A percentile compares a stretch with the other conserved stretches of the same genome.
These are phyloP conservation scores for Rhodotorula glutinis DNA, from an alignment of 1,284 basidiomycete genomes.

Conservation along the genomic window DNA sequence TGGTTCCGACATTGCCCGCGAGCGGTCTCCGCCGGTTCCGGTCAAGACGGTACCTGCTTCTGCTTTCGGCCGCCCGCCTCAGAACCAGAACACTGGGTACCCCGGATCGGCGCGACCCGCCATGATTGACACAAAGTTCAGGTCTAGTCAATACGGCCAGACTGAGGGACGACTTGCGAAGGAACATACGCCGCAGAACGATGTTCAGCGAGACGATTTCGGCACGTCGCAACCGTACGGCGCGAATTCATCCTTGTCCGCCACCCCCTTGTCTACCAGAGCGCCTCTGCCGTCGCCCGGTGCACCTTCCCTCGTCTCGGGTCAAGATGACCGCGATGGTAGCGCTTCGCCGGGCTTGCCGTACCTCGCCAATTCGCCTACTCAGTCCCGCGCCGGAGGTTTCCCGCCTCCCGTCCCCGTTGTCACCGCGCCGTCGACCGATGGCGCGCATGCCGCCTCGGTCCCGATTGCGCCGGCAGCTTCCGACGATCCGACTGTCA, in stretches of 20 bases:
- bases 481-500: not conserved
- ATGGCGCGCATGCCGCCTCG: not conserved
- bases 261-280: not conserved
- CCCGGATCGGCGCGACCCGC: not conserved
- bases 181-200: too few relatives aligned
- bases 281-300: conserved; percentile 23
- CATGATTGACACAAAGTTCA: not conserved
- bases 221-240: too few relatives aligned
- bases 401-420: not conserved
- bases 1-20: conserved; percentile 23
- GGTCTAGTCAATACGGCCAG: not conserved
- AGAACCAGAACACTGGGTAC: not conserved
- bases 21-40: conserved; percentile 15
- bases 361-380: conserved; percentile 13
- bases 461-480: too few relatives aligned
- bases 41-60: not conserved
- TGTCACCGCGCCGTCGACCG: not conserved
- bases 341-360: conserved; percentile 3
- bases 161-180: not conserved
- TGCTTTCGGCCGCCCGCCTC: not conserved
- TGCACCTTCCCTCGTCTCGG: not conserved
- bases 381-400: not conserved
- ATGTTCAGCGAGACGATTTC: too few relatives aligned
- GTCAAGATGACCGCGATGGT: not conserved
- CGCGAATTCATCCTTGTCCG: too few relatives aligned